Base-by-base conservation (phyloP, 2,329 filamentous ascomycete species). In the Exophiala xenobiotica region DNA sequence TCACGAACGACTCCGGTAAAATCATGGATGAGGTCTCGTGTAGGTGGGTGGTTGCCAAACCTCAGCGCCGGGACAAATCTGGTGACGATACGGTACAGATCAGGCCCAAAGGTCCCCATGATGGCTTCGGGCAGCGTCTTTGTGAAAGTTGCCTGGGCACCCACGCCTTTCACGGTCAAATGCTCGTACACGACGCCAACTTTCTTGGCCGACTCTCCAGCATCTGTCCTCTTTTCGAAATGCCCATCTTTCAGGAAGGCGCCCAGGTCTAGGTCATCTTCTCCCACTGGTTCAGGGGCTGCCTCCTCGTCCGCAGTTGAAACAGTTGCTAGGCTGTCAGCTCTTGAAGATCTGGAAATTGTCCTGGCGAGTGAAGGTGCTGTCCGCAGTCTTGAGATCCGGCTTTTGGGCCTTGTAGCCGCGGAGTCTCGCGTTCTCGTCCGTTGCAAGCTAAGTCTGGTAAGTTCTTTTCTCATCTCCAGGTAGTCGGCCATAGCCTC, bases 161-260 rank as follows among this genome's bases (percentile, higher is more conserved):
- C 82, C 6, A 84, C 72, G 14, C 88, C 88, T 66, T 86, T 84
- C 22, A 92, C 88, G 0, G 82, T 89, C 43, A 92, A 74, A 60
- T 88, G 78, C 68, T 86, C 88, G 74, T 85, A 92, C 1, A 90
- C 73, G 1, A 92, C 85, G 2, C 88, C 88, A 8, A 92, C 81
- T 62, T 85, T 87, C 72, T 92, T 93, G 8, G 84, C 79, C 0
- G 87, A 86, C 27, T 77, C 74, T 4, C 82, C 85, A 3, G 69
- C 65, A 23, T 83, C 78, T 2, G 80, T 81, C 9, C 86, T 78
- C 65, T 86, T 88, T 68, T 90, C 88, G 53, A 90, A 84, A 61
- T 87, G 85, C 1, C 87, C 87, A 53, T 88, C 82, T 40, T 81
- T 79, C 69, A 91, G 80, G 64, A 91, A 91, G 9, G 82, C 73